Evolutionary conservation across 2,329 filamentous ascomycete species (phyloP).

Genomic region (Nigrograna mackinnonii): DNA sequence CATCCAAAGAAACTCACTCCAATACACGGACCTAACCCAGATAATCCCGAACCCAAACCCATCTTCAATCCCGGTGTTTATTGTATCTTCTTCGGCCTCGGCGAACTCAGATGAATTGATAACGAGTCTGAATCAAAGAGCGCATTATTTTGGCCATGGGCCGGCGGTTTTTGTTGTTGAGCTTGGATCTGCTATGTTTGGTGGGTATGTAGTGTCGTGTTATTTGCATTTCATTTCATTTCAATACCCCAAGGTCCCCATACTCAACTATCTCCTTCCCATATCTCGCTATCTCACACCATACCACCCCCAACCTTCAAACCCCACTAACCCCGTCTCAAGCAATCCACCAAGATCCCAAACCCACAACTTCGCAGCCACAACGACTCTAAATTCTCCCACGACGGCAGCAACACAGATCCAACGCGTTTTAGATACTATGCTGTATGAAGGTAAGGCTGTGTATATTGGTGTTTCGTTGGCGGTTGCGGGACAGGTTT

Average conservation of each 20-base stretch:
- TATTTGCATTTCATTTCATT: too few relatives aligned
- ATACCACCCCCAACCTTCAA: not conserved
- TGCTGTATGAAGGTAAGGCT: slow-evolving; percentile 11
- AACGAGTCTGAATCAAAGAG: slow-evolving; percentile 5
- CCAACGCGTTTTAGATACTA: slow-evolving; percentile 6
- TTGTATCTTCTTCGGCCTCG: slow-evolving; percentile 9
- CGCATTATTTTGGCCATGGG: slow-evolving; percentile 1
- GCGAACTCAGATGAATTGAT: slow-evolving; percentile 3
- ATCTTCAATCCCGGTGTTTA: too few relatives aligned
- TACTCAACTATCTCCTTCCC: too few relatives aligned
- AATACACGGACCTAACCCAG: slow-evolving; percentile 4
- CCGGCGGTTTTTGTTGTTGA: slow-evolving; percentile 10
- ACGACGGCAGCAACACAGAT: slow-evolving; percentile 11
- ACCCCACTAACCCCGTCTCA: not conserved
- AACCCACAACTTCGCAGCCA: slow-evolving; percentile 6
- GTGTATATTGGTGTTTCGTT: slow-evolving; percentile 14
- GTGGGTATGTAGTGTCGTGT: too few relatives aligned
- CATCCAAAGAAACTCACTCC: slow-evolving; percentile 11
- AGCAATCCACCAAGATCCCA: slow-evolving; percentile 1
- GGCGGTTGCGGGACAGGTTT: slow-evolving; percentile 4
- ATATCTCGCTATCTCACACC: too few relatives aligned
- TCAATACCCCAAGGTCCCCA: too few relatives aligned
- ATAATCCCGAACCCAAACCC: too few relatives aligned
- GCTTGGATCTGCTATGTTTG: slow-evolving; percentile 8
- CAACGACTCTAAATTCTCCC: slow-evolving; percentile 8